Base-by-base conservation (phyloP, 768 basidiomycete species). In the Pholiota molesta region DNA sequence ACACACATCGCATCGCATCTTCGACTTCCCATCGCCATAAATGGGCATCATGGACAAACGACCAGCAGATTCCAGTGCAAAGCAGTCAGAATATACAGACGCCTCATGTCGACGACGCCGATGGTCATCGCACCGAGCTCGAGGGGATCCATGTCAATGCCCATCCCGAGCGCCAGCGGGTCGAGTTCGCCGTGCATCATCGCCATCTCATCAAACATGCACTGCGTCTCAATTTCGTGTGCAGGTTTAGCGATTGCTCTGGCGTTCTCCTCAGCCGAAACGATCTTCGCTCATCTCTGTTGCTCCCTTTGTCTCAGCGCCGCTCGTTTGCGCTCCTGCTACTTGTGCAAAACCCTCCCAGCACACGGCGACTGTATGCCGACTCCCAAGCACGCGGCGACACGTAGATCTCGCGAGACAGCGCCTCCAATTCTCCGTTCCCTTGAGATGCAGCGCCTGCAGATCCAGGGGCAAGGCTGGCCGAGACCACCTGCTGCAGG, bases 401-500 rank as follows among this genome's bases (percentile, higher is more conserved):
- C 63, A 82, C 72, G 77, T 89, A 82, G 75, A 91, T 88, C 75
- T 90, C 87, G 64, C 84, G 81, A 80, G 90, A 80, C 74, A 90
- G 78, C 66, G n/a, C n/a, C n/a, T n/a, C n/a, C n/a, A n/a, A n/a
- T 81, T 80, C 66, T 90, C 89, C 63, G 83, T 67, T 61, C 55
- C 44, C 64, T 73, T 67, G 52, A 58, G 64, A 56, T 65, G 74
- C 53, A 71, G 61, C 45, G 65, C 64, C 66, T 67, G 60, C 45
- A 68, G 45, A 59, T 68, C 65, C 56, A 69, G 56, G 17, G 65
- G 62, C 71, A 67, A 21, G 59, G 45, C 40, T 55, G 47, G 63
- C 51, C 58, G 65, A 80, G 78, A 78, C 88, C 90, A 91, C 92
- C 93, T 92, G 93, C 93, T 95, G 93, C 93, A 88, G 91, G 93